Evolutionary conservation across 2,329 filamentous ascomycete species (phyloP).

Genomic region (Hypoxylon sp.): DNA sequence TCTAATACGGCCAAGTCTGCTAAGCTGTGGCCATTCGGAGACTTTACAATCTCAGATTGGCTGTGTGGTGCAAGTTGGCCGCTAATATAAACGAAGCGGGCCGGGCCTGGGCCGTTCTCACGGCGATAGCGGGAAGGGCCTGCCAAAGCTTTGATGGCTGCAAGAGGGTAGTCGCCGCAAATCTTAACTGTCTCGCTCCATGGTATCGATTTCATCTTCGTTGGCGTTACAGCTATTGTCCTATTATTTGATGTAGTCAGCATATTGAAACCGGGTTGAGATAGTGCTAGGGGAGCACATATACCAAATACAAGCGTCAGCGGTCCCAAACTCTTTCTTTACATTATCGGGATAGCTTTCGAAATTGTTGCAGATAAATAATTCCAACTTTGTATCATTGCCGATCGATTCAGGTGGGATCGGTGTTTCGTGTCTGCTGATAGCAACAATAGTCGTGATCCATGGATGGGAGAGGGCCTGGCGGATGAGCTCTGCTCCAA

Average conservation of each 20-base stretch:
- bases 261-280: neutral
- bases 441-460: neutral
- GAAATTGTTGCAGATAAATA: neutral
- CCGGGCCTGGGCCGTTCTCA: neutral
- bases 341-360: neutral
- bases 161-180: neutral
- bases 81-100: slow-evolving; percentile 1
- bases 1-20: neutral
- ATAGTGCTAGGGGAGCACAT: neutral
- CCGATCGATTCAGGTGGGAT: neutral
- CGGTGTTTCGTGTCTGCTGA: neutral
- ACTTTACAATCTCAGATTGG: neutral
- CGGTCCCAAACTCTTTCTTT: neutral
- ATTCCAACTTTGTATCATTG: neutral
- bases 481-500: neutral
- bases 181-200: slow-evolving; percentile 1
- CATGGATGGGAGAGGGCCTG: neutral
- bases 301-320: slow-evolving; percentile 2
- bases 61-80: neutral
- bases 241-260: neutral
- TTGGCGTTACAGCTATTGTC: neutral
- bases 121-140: neutral
- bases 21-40: neutral
- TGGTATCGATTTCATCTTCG: neutral
- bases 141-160: neutral